Conservation (phyloP, 352 stramenopile species). For the Pythium diclinum region DNA sequence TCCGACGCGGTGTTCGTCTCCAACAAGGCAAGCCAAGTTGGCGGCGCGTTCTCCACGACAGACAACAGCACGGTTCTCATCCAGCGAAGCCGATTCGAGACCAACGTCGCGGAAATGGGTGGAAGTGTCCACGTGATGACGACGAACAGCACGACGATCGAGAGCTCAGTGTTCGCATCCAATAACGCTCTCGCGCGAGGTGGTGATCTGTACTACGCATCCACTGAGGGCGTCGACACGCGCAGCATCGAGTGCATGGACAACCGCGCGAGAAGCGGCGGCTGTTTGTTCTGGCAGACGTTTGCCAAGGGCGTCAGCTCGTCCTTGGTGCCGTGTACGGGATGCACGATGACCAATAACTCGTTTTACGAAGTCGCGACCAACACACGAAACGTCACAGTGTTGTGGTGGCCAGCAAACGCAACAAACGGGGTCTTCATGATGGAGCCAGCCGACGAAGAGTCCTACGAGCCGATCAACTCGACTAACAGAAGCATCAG, state of each 20-base stretch:
- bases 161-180: slow-evolving; percentile 22
- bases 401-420: slow-evolving; percentile 57
- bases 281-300: slow-evolving; percentile 65
- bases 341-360: slow-evolving; percentile 44
- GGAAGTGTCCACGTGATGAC: slow-evolving; percentile 39
- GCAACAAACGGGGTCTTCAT: slow-evolving; percentile 39
- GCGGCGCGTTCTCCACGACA: slow-evolving; percentile 37
- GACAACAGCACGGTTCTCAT: slow-evolving; percentile 30
- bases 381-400: slow-evolving; percentile 49
- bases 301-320: slow-evolving; percentile 15
- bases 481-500: slow-evolving; percentile 31
- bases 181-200: slow-evolving; percentile 42
- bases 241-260: slow-evolving; percentile 27
- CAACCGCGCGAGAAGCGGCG: slow-evolving; percentile 50
- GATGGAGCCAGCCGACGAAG: slow-evolving; percentile 45
- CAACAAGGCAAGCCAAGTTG: slow-evolving; percentile 40
- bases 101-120: slow-evolving; percentile 36
- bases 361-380: slow-evolving; percentile 52
- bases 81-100: slow-evolving; percentile 17
- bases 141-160: slow-evolving; percentile 18
- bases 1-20: slow-evolving; percentile 26
- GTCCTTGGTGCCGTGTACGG: slow-evolving; percentile 33
- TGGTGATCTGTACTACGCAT: slow-evolving; percentile 48
- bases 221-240: slow-evolving; percentile 26
- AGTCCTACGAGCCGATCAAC: slow-evolving; percentile 40